Evolutionary conservation across 23 red algal species (phyloP).

Genomic region (Cyanidium caldarium): DNA sequence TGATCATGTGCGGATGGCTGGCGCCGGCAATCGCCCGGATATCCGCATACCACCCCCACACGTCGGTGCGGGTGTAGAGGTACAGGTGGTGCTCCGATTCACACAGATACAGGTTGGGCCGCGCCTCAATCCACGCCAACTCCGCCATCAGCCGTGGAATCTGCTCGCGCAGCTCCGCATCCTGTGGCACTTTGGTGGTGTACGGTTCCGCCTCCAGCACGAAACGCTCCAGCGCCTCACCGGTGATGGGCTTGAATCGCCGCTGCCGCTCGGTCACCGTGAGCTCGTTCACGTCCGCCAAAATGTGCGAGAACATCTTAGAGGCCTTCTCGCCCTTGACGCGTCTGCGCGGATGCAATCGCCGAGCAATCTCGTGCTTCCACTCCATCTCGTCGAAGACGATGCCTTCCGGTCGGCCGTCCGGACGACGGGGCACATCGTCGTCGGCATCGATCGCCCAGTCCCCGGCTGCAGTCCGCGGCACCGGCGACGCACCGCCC

Average conservation of each 20-base stretch:
- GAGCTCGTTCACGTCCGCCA: background rate
- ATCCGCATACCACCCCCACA: slow-evolving; percentile 4
- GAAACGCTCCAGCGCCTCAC: slow-evolving; percentile 1
- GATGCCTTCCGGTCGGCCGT: background rate
- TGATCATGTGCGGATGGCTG: slow-evolving; percentile 3
- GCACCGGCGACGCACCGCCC: no score
- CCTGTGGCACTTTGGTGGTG: slow-evolving; percentile 4
- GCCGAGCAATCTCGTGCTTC: background rate
- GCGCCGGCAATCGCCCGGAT: background rate
- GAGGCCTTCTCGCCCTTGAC: background rate
- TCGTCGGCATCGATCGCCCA: no score
- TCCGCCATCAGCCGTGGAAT: background rate
- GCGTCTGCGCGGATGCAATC: background rate
- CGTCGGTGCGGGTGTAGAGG: slow-evolving; percentile 1
- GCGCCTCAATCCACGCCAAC: background rate
- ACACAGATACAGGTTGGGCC: slow-evolving; percentile 1
- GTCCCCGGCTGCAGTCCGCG: no score
- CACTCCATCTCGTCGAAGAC: background rate
- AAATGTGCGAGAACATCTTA: background rate
- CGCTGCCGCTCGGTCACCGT: background rate
- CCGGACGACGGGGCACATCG: no score
- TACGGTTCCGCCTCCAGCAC: slow-evolving; percentile 1
- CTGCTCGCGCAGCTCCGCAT: background rate
- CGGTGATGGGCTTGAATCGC: background rate
- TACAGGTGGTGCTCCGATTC: background rate